A percentile compares a stretch with the other conserved stretches of the same genome.
phyloP scores from a whole-genome alignment of 2,329 filamentous ascomycete species.

The Curvularia lunata region DNA sequence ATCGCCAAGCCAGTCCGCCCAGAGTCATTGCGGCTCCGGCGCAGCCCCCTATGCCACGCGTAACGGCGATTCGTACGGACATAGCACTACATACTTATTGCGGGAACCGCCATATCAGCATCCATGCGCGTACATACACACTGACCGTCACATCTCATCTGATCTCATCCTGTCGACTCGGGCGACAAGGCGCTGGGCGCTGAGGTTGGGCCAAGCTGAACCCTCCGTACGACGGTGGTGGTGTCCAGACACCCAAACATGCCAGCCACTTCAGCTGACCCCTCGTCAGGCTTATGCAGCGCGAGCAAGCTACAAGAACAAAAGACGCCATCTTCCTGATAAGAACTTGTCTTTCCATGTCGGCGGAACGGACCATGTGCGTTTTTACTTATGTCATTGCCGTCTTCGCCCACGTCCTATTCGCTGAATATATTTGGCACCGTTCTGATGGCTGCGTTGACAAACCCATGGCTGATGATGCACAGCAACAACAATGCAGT shows the following conservation, averaged over 20 bases:
- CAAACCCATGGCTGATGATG: not conserved
- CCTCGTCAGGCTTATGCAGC: slow-evolving; percentile 13
- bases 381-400: not conserved
- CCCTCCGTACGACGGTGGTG: slow-evolving; percentile 2
- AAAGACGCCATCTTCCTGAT: slow-evolving; percentile 6
- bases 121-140: slow-evolving; percentile 1
- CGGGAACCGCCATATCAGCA: slow-evolving; percentile 8
- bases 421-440: not conserved
- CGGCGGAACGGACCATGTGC: not conserved
- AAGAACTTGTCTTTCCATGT: not conserved
- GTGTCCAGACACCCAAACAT: slow-evolving; percentile 3
- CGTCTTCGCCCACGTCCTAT: not conserved
- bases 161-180: not conserved
- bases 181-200: not conserved
- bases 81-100: slow-evolving; percentile 5
- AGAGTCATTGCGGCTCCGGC: slow-evolving; percentile 14
- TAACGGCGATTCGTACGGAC: slow-evolving; percentile 8
- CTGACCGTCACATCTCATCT: not conserved
- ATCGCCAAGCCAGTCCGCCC: slow-evolving; percentile 9
- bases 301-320: slow-evolving; percentile 17
- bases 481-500: slow-evolving; percentile 1
- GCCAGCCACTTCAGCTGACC: not conserved
- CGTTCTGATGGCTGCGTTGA: not conserved
- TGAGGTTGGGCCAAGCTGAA: slow-evolving; percentile 9
- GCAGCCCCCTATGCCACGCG: slow-evolving; percentile 5